Percentiles rank a stretch among this genome's conserved stretches.
phyloP scores from a whole-genome alignment of 768 basidiomycete genomes.

The Udeniomyces megalosporus region DNA sequence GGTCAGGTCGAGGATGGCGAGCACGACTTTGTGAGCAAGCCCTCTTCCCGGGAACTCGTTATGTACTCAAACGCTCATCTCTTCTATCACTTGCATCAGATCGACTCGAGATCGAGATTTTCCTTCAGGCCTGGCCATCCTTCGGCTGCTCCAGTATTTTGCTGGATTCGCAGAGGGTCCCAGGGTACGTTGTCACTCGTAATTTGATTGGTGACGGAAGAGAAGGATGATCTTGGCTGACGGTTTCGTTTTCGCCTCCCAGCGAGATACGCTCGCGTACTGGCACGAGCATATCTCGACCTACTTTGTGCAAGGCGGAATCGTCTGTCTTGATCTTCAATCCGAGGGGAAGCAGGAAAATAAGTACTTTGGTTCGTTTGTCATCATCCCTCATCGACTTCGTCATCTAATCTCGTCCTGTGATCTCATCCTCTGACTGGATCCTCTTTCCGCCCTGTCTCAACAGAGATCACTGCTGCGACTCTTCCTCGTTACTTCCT shows the following conservation, averaged over 20 bases:
- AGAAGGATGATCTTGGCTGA: not conserved
- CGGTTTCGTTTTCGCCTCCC: not conserved
- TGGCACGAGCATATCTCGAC: conserved; percentile 12
- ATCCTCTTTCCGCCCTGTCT: not conserved
- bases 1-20: too few species aligned
- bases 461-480: not conserved
- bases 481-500: conserved; percentile 15
- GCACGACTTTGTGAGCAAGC: not conserved
- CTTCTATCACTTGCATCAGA: not conserved
- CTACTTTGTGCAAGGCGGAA: conserved; percentile 3
- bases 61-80: not conserved
- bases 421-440: not conserved
- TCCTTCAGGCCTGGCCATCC: conserved; percentile 5
- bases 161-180: conserved; percentile 10
- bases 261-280: conserved; percentile 1
- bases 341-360: not conserved
- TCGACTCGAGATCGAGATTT: not conserved
- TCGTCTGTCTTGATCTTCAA: not conserved
- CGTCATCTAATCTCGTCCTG: not conserved
- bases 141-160: conserved; percentile 13
- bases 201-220: not conserved
- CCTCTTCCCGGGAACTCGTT: not conserved
- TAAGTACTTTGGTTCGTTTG: conserved; percentile 5
- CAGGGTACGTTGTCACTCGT: not conserved
- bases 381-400: not conserved